Conservation (phyloP, 2,329 filamentous ascomycete genomes). For the Emergomyces orientalis region DNA sequence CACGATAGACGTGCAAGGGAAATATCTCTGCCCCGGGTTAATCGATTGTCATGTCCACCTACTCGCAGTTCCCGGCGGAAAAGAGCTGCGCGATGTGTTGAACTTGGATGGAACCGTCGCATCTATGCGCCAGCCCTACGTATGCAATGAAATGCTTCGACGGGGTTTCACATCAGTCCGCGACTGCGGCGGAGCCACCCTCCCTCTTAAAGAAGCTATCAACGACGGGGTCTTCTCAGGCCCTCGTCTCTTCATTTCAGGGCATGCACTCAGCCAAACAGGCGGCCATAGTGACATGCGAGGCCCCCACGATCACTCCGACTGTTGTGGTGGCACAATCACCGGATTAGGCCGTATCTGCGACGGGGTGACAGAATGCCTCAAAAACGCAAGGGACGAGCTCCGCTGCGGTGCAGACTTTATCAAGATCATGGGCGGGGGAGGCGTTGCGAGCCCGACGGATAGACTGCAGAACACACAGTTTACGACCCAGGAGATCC, state of each 20-base stretch:
- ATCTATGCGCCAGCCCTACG: conserved; percentile 40
- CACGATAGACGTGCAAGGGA: conserved; percentile 35
- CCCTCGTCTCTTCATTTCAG: conserved; percentile 48
- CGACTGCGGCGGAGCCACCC: conserved; percentile 49
- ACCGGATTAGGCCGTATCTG: conserved; percentile 38
- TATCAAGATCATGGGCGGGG: conserved; percentile 53
- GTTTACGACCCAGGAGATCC: conserved; percentile 49
- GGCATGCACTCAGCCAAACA: conserved; percentile 47
- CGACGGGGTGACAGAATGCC: conserved; percentile 48
- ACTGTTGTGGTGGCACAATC: conserved; percentile 42
- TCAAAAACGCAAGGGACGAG: conserved; percentile 45
- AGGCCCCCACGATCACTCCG: conserved; percentile 30
- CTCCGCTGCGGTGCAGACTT: conserved; percentile 50
- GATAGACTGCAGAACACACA: conserved; percentile 47
- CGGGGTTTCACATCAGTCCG: conserved; percentile 52
- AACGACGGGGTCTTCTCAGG: conserved; percentile 48
- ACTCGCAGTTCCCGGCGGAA: conserved; percentile 35
- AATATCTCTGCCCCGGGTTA: conserved; percentile 43
- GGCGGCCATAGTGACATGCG: conserved; percentile 50
- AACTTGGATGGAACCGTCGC: conserved; percentile 13
- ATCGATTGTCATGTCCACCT: conserved; percentile 47
- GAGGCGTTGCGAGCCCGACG: conserved; percentile 49
- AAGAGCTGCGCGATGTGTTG: conserved; percentile 16
- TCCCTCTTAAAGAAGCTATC: conserved; percentile 49
- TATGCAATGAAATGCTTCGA: conserved; percentile 43